Conservation (phyloP, 208 protist genomes). For the Leishmania amazonensis region DNA sequence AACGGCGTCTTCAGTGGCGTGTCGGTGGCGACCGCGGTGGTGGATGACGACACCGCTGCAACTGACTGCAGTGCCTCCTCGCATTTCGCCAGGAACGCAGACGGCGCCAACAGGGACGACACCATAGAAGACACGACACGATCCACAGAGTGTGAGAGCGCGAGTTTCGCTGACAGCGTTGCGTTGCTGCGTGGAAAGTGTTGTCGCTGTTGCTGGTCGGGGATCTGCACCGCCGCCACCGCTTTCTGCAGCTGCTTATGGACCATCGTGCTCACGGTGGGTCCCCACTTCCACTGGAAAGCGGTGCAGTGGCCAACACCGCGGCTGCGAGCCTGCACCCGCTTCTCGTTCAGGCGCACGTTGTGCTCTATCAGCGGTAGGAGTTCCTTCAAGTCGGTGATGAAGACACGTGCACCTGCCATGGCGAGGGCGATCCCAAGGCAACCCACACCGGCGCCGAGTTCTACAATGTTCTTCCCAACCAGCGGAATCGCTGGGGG, state of each 20-base stretch:
- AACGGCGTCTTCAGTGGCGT: conserved; percentile 7
- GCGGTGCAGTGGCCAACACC: conserved; percentile 52
- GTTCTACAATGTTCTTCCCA: conserved; percentile 51
- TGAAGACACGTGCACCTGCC: conserved; percentile 62
- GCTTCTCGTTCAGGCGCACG: conserved; percentile 51
- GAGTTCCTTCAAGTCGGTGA: conserved; percentile 89
- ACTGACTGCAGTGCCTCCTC: conserved; percentile 18
- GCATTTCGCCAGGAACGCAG: conserved; percentile 40
- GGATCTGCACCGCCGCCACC: neutral
- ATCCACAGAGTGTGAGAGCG: neutral
- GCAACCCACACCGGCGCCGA: conserved; percentile 85
- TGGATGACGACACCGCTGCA: neutral
- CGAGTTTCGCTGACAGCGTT: neutral
- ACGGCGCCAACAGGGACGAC: conserved; percentile 27
- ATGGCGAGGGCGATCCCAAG: conserved; percentile 90
- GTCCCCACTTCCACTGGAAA: conserved; percentile 83
- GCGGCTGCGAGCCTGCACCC: conserved; percentile 40
- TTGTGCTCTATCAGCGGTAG: conserved; percentile 85
- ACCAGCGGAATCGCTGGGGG: conserved; percentile 9
- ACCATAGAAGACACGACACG: conserved; percentile 32
- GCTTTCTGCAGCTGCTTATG: conserved; percentile 43
- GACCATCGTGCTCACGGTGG: conserved; percentile 35
- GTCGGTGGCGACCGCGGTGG: neutral
- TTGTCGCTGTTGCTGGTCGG: neutral
- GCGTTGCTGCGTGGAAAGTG: neutral